Conservation (phyloP, 2,329 filamentous ascomycete genomes). For the Periconia macrospinosa region DNA sequence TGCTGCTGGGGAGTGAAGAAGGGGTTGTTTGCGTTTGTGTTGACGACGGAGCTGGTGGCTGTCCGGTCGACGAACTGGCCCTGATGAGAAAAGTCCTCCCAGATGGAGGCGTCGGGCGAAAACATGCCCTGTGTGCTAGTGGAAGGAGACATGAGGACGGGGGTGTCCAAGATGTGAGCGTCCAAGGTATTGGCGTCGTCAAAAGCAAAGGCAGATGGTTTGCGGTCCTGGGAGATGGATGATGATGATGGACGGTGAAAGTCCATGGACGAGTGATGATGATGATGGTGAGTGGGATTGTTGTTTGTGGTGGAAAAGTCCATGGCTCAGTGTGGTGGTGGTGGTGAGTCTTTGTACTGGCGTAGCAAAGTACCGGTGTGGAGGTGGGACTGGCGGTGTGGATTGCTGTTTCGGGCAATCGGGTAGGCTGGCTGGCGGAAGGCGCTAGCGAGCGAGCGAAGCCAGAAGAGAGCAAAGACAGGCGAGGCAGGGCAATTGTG, state of each 20-base stretch:
- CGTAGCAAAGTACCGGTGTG: conserved; percentile 42
- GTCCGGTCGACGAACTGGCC: conserved; percentile 43
- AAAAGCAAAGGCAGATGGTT: conserved; percentile 46
- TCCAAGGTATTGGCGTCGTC: conserved; percentile 59
- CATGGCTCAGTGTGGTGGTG: conserved; percentile 23
- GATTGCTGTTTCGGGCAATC: conserved; percentile 39
- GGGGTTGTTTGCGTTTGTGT: conserved; percentile 49
- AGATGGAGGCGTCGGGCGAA: conserved; percentile 53
- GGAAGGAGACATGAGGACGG: conserved; percentile 52
- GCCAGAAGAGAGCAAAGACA: background rate
- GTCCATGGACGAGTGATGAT: conserved; percentile 36
- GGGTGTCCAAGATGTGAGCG: conserved; percentile 43
- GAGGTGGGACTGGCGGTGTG: conserved; percentile 43
- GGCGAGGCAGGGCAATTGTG: too few species aligned
- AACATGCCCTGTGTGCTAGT: conserved; percentile 54
- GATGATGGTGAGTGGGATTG: background rate
- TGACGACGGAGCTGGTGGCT: conserved; percentile 40
- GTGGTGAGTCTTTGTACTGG: conserved; percentile 31
- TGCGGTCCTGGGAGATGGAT: conserved; percentile 40
- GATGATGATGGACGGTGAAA: conserved; percentile 43
- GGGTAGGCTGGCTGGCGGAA: conserved; percentile 16
- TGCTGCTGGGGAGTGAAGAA: conserved; percentile 45
- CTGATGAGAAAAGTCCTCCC: conserved; percentile 48
- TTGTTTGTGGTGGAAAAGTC: conserved; percentile 25
- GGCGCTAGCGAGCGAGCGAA: conserved; percentile 12